These are phyloP conservation scores for Eimeria falciformis DNA, from an alignment of 169 alveolate species.

Conservation along the genomic window DNA sequence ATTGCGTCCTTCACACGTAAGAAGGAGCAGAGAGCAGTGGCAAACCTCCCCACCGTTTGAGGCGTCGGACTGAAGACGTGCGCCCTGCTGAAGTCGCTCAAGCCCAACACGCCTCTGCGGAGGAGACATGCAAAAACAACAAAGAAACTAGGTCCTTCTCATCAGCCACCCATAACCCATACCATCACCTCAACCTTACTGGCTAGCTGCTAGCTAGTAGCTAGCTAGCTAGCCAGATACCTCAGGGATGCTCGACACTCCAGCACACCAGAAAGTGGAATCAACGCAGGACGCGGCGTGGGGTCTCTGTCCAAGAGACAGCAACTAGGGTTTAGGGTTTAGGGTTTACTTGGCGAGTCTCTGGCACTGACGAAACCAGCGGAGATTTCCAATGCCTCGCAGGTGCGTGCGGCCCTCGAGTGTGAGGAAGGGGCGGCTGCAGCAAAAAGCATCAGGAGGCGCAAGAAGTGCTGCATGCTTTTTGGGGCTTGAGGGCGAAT, in stretches of 20 bases:
- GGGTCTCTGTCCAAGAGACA: neutral
- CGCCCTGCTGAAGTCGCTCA: neutral
- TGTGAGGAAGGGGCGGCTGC: conserved; percentile 32
- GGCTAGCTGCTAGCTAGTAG: too few relatives aligned
- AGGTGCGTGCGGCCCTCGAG: conserved; percentile 28
- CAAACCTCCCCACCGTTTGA: neutral
- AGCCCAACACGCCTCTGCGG: conserved; percentile 27
- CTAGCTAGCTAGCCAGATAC: too few relatives aligned
- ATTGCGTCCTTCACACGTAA: neutral
- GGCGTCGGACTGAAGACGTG: neutral
- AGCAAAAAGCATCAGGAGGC: too few relatives aligned
- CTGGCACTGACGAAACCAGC: conserved; percentile 35
- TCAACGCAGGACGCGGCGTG: neutral
- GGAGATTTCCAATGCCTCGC: conserved; percentile 26
- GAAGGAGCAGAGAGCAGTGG: conserved; percentile 34
- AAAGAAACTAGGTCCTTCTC: too few relatives aligned
- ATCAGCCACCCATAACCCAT: too few relatives aligned
- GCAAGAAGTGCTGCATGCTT: too few relatives aligned
- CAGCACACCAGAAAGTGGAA: neutral
- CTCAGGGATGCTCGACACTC: too few relatives aligned
- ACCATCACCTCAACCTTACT: too few relatives aligned
- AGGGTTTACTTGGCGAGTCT: conserved; percentile 28
- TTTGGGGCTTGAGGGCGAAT: too few relatives aligned
- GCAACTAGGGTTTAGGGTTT: conserved; percentile 24
- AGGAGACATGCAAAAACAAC: neutral